Conservation (phyloP, 164 flowering plant species). For the Stephania cephalantha region DNA sequence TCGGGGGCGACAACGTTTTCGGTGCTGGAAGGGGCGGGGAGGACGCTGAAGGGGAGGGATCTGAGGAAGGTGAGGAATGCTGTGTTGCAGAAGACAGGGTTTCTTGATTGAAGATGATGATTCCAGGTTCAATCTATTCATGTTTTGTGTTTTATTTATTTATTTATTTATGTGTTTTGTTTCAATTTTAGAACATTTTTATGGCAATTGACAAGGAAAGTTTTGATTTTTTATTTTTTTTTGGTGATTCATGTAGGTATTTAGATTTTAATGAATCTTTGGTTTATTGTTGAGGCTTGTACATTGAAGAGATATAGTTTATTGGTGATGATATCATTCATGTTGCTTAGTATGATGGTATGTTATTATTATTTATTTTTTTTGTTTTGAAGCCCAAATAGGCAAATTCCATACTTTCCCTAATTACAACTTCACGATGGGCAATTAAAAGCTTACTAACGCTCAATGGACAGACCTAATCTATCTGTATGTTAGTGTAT, state of each 20-base stretch:
- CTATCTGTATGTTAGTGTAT: too few species aligned
- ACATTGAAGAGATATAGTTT: too few species aligned
- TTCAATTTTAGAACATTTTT: not conserved
- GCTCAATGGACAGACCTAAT: too few species aligned
- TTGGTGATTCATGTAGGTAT: not conserved
- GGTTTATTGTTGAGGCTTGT: too few species aligned
- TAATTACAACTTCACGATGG: too few species aligned
- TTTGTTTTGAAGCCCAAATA: too few species aligned
- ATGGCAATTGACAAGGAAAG: not conserved
- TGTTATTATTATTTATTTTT: too few species aligned
- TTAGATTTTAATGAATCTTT: too few species aligned
- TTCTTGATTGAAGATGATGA: slow-evolving; percentile 43
- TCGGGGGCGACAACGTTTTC: slow-evolving; percentile 48
- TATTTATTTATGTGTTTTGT: too few species aligned
- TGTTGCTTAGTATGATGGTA: too few species aligned
- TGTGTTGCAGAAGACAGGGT: slow-evolving; percentile 64
- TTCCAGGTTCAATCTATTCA: not conserved
- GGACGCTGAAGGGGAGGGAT: slow-evolving; percentile 88
- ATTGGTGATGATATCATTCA: too few species aligned
- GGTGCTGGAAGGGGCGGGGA: slow-evolving; percentile 77
- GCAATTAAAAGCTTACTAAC: too few species aligned
- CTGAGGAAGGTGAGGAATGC: slow-evolving; percentile 70
- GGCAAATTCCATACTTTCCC: not conserved
- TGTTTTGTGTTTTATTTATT: not conserved
- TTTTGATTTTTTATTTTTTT: not conserved